phyloP scores from a whole-genome alignment of 1,139 yeast species.

The Blastobotrys elegans region DNA sequence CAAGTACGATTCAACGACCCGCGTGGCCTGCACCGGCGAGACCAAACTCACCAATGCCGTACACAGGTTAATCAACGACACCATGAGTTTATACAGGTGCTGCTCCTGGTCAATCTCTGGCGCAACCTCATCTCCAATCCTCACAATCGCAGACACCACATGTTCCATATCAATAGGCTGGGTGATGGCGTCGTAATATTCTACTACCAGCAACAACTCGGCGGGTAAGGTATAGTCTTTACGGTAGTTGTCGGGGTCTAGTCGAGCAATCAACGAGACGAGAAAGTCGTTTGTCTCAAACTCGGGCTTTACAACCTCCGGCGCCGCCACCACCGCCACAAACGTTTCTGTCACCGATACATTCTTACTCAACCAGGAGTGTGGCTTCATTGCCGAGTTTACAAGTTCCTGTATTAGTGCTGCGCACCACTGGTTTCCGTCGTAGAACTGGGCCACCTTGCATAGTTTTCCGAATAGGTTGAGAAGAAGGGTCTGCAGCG shows the following conservation, averaged over 20 bases:
- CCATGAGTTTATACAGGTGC: not conserved
- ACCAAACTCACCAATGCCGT: not conserved
- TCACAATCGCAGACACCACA: not conserved
- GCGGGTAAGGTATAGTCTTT: not conserved
- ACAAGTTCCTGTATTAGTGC: not conserved
- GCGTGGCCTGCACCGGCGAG: not conserved
- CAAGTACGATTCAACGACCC: not conserved
- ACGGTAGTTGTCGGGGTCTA: not conserved
- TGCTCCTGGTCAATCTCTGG: not conserved
- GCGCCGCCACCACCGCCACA: too few species aligned
- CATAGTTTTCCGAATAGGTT: not conserved
- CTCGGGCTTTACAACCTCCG: too few species aligned
- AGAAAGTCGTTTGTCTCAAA: too few species aligned
- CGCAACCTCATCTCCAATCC: not conserved
- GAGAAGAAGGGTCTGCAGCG: not conserved
- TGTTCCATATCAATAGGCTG: not conserved
- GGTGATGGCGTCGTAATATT: too few species aligned
- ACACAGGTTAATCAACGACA: not conserved
- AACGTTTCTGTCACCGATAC: not conserved
- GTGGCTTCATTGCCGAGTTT: not conserved
- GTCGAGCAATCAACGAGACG: too few species aligned
- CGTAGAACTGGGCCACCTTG: not conserved
- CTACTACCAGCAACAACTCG: not conserved
- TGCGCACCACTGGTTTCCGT: not conserved
- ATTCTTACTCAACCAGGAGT: not conserved